These are phyloP conservation scores for Vigna hirtella DNA, from an alignment of 306 rosid genomes.

Conservation along the genomic window DNA sequence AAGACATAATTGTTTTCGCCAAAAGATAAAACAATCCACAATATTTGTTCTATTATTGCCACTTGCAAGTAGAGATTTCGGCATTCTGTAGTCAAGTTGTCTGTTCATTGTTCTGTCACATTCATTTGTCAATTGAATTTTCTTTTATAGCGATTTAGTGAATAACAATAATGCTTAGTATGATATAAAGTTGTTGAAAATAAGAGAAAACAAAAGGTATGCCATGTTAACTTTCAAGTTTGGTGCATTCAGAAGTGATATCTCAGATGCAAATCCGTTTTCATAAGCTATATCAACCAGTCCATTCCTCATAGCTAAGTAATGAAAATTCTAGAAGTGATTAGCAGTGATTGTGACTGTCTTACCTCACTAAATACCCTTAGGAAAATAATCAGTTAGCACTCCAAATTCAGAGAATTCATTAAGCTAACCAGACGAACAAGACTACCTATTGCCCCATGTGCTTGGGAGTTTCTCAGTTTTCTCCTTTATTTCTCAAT, in stretches of 20 bases:
- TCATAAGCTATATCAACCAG: background rate
- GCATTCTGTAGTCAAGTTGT: constrained; percentile 33
- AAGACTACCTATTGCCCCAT: constrained; percentile 29
- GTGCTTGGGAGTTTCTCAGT: constrained; percentile 25
- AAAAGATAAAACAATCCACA: background rate
- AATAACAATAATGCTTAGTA: background rate
- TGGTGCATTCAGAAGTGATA: background rate
- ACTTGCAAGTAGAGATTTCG: constrained; percentile 19
- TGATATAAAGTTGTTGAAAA: background rate
- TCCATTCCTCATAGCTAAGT: background rate
- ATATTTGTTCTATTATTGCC: constrained; percentile 33
- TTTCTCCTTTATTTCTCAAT: constrained; percentile 2
- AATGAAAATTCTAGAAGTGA: background rate
- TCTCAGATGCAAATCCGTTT: background rate
- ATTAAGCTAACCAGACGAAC: constrained; percentile 41
- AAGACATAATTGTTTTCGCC: background rate
- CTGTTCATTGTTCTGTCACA: constrained; percentile 36
- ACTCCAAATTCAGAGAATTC: constrained; percentile 43
- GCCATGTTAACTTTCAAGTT: background rate
- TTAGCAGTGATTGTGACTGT: constrained; percentile 36
- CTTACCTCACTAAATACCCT: constrained; percentile 24
- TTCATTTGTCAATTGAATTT: constrained; percentile 19
- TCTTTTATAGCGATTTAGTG: background rate
- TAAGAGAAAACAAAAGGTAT: background rate
- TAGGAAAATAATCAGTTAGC: constrained; percentile 15